These are phyloP conservation scores for Russula ochroleuca DNA, from an alignment of 768 basidiomycete genomes.

Conservation along the genomic window DNA sequence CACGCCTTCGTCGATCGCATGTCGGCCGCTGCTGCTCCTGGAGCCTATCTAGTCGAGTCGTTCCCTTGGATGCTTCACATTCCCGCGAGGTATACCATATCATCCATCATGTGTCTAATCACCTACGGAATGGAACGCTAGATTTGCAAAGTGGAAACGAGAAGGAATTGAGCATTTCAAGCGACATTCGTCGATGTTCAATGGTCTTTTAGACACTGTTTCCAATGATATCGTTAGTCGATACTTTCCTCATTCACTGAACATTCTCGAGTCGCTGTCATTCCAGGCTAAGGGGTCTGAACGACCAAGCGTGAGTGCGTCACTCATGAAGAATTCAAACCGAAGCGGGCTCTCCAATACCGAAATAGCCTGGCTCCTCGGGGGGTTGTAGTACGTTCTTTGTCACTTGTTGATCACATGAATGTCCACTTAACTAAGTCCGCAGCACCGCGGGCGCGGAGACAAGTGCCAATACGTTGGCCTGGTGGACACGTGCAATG, in stretches of 20 bases:
- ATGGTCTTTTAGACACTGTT: conserved; percentile 19
- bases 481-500: conserved; percentile 23
- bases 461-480: conserved; percentile 8
- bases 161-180: conserved; percentile 18
- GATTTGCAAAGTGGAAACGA: conserved; percentile 30
- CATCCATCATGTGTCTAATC: too few relatives aligned
- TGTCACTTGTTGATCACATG: background rate
- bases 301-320: conserved; percentile 4
- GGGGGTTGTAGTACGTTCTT: conserved; percentile 14
- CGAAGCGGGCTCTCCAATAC: conserved; percentile 18
- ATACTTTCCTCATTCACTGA: background rate
- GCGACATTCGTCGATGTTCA: conserved; percentile 19
- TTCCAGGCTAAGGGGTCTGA: background rate
- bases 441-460: background rate
- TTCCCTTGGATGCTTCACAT: conserved; percentile 28
- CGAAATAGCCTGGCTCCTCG: conserved; percentile 24
- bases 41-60: conserved; percentile 27
- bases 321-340: conserved; percentile 11
- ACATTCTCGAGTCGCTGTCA: background rate
- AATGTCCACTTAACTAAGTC: background rate
- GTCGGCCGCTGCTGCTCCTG: conserved; percentile 20
- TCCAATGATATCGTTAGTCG: conserved; percentile 14
- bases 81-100: conserved; percentile 13
- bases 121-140: background rate
- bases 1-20: background rate